Base-by-base conservation (phyloP, 2,329 filamentous ascomycete genomes). In the Aspergillus fischeri region DNA sequence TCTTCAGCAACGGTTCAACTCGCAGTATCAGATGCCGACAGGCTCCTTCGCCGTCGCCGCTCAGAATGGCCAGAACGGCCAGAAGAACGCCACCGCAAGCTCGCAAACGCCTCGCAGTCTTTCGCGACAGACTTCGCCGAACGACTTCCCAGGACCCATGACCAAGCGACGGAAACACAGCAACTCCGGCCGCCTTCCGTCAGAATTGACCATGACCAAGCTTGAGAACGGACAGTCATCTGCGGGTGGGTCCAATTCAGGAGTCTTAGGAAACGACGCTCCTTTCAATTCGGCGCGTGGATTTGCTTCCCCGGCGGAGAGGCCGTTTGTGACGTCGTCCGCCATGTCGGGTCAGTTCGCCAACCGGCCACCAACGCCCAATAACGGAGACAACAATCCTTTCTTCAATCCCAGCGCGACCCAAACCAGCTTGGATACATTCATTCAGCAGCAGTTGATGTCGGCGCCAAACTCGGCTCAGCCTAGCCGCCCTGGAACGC, bases 161-260 rank as follows among this genome's bases (percentile, higher is more conserved):
- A 82, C 85, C 47, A 96, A 95, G 79, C 92, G 92, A 76, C 84
- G 92, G 61, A 96, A 96, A 73, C 86, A 88, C 5, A 92, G 87
- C 70, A 82, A 82, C 44, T 83, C 84, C 17, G 75, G 79, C 35
- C 90, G 90, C 71, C 77, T 95, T 14, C 89, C 91, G 0, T 86
- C 83, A 20, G 86, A 84, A 17, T 75, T 96, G 64, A 83, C 87
- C 7, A 96, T 96, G 92, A 96, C 92, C 1, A 86, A 86, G 55
- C 79, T 94, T 38, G 89, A 94, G 64, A 86, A 84, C 1, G 77
- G 72, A 55, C 77, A 77, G 52, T 63, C 72, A 20, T 68, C 71
- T 6, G 58, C 64, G 25, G 55, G 60, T 25, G 52, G 62, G 54
- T 53, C 66, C 24, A 63, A 62, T 28, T 62, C 73, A 63, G 68